Base-by-base conservation (phyloP, 257 asterid genomes). In the Anisodus tanguticus region DNA sequence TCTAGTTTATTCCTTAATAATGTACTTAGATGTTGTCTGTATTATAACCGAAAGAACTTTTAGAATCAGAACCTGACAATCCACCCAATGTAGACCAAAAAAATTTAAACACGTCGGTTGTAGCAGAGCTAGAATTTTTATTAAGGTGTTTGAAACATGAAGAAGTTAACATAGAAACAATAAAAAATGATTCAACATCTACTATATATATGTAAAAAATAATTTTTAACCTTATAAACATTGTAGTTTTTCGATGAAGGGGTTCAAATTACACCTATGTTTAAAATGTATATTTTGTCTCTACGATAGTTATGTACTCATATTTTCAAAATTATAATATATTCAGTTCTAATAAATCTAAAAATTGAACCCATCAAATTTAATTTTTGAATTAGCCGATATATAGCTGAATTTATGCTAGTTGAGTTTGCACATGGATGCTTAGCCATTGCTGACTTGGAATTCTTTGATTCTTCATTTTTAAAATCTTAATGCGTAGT, bases 331-430 rank as follows among this genome's bases (percentile, higher is more conserved):
- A 45, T 4, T n/a, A 11, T 8, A 57, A 57, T 57, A 15, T 72
- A 0, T 1, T 2, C 1, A 0, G 0, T 47, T 0, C 5, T 4
- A 41, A 70, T 16, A 41, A 0, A 0, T 0, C 17, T 9, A n/a
- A 43, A 70, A 4, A 0, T 41, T 70, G 0, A 69, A 2, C 1
- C 0, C 4, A 22, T 57, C 19, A 17, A 47, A 0, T n/a, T 19
- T 54, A 41, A 41, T 31, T 64, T 64, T 2, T 26, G 4, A 13
- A 64, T 26, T 41, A 4, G 45, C 17, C 4, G 10, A 53, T 10
- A 53, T 53, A 9, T 53, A 49, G 45, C 45, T 41, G 45, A 49
- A 49, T 8, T 49, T 49, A 15, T 13, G 51, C 6, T 68, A 68
- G 26, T 8, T 68, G 76, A 68, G 31, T 69, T 69, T 10, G 8